Conservation (phyloP, 371 early-diverging fungal genomes). For the Polyrhizophydium stewartii region DNA sequence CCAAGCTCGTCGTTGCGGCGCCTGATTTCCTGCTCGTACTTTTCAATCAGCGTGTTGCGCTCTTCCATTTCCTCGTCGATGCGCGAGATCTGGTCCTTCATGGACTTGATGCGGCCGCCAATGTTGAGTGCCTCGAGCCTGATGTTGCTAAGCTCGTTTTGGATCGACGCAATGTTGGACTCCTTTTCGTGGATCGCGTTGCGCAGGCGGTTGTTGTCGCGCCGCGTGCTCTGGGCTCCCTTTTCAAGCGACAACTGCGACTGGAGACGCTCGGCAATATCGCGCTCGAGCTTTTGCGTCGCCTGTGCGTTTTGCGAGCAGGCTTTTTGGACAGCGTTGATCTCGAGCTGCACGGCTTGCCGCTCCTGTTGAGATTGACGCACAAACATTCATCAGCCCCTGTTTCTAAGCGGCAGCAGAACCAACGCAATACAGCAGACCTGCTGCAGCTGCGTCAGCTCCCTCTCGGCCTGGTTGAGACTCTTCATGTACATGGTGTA, state of each 20-base stretch:
- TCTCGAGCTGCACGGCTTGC: constrained; percentile 38
- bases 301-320: constrained; percentile 21
- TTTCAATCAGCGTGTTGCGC: constrained; percentile 43
- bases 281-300: constrained; percentile 35
- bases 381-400: no score
- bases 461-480: constrained; percentile 40
- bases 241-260: constrained; percentile 44
- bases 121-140: constrained; percentile 35
- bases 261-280: constrained; percentile 49
- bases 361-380: constrained; percentile 30
- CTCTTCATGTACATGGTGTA: constrained; percentile 35
- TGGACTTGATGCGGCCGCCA: constrained; percentile 13
- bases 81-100: constrained; percentile 25
- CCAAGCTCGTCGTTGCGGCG: constrained; percentile 46
- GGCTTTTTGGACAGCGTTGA: constrained; percentile 35
- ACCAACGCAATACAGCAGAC: constrained; percentile 4
- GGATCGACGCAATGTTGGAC: constrained; percentile 29
- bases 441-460: constrained; percentile 31
- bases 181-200: constrained; percentile 46
- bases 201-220: constrained; percentile 36
- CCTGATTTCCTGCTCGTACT: constrained; percentile 54
- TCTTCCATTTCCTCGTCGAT: constrained; percentile 34
- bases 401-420: neutral
- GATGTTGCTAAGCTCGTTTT: constrained; percentile 42
- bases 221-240: constrained; percentile 31